These are phyloP conservation scores for Fusarium sp. DNA, from an alignment of 2,329 filamentous ascomycete genomes.

Conservation along the genomic window DNA sequence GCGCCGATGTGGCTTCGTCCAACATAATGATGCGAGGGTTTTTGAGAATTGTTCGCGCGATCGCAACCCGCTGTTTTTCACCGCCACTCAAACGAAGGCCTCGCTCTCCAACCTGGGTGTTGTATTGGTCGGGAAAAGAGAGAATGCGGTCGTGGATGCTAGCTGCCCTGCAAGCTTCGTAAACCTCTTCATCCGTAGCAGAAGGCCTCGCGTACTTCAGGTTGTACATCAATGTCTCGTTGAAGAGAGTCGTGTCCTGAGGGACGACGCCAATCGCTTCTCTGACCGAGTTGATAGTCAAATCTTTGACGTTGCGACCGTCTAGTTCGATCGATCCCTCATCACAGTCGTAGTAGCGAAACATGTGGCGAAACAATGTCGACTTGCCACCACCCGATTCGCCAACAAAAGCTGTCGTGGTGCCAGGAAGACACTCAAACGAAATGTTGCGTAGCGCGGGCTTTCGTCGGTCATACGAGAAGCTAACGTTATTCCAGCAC, in stretches of 20 bases:
- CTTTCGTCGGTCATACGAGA: slow-evolving; percentile 88
- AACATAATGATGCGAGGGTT: slow-evolving; percentile 91
- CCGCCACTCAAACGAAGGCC: slow-evolving; percentile 88
- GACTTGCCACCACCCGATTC: slow-evolving; percentile 98
- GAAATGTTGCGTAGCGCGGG: slow-evolving; percentile 84
- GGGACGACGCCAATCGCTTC: slow-evolving; percentile 94
- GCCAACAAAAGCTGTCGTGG: slow-evolving; percentile 94
- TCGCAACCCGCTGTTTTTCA: slow-evolving; percentile 93
- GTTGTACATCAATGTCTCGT: slow-evolving; percentile 95
- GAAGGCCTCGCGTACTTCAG: slow-evolving; percentile 86
- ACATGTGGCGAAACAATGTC: slow-evolving; percentile 93
- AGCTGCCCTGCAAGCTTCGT: slow-evolving; percentile 83
- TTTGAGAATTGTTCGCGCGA: slow-evolving; percentile 92
- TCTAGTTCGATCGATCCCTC: slow-evolving; percentile 86
- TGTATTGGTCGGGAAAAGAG: slow-evolving; percentile 86
- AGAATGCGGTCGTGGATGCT: slow-evolving; percentile 94
- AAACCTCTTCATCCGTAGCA: slow-evolving; percentile 84
- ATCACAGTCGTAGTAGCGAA: slow-evolving; percentile 92
- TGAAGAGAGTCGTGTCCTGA: slow-evolving; percentile 95
- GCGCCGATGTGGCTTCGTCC: slow-evolving; percentile 90
- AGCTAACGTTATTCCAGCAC: slow-evolving; percentile 87
- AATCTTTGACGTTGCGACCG: slow-evolving; percentile 81
- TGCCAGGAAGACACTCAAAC: slow-evolving; percentile 89
- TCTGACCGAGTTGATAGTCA: slow-evolving; percentile 94
- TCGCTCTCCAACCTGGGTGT: slow-evolving; percentile 91